Evolutionary conservation across 768 basidiomycete species (phyloP).

Genomic region (Naematelia encephala): DNA sequence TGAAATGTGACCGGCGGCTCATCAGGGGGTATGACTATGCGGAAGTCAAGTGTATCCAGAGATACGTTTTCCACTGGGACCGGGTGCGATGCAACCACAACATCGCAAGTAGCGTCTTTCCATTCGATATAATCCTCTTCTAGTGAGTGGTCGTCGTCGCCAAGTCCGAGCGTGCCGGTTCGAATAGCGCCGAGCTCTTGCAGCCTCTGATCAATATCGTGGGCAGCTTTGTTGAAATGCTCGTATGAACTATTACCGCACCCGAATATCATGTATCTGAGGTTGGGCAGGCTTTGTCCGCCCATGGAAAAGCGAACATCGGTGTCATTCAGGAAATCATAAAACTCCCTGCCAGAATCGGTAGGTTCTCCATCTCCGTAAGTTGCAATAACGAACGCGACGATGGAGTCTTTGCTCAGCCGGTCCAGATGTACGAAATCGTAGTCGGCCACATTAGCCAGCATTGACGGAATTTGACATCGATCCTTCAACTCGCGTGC

Average conservation of each 20-base stretch:
- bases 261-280: conserved; percentile 92
- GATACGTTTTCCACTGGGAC: conserved; percentile 97
- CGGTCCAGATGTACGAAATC: conserved; percentile 73
- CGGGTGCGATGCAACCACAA: conserved; percentile 74
- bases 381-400: conserved; percentile 72
- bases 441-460: conserved; percentile 66
- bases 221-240: conserved; percentile 87
- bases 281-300: conserved; percentile 64
- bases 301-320: conserved; percentile 76
- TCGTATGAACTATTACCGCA: conserved; percentile 74
- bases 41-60: conserved; percentile 89
- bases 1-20: conserved; percentile 78
- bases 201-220: conserved; percentile 69
- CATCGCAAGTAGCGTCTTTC: conserved; percentile 97
- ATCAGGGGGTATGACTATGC: conserved; percentile 75
- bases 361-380: conserved; percentile 99
- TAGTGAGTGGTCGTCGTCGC: conserved; percentile 99
- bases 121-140: conserved; percentile 99
- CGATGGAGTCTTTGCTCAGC: neutral
- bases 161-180: conserved; percentile 86
- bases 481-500: conserved; percentile 95
- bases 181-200: conserved; percentile 74
- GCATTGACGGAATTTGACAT: conserved; percentile 82
- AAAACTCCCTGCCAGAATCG: conserved; percentile 89
- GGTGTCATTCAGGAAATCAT: conserved; percentile 84